Evolutionary conservation across 129 eudicot species (phyloP).

Genomic region (Tagetes erecta): DNA sequence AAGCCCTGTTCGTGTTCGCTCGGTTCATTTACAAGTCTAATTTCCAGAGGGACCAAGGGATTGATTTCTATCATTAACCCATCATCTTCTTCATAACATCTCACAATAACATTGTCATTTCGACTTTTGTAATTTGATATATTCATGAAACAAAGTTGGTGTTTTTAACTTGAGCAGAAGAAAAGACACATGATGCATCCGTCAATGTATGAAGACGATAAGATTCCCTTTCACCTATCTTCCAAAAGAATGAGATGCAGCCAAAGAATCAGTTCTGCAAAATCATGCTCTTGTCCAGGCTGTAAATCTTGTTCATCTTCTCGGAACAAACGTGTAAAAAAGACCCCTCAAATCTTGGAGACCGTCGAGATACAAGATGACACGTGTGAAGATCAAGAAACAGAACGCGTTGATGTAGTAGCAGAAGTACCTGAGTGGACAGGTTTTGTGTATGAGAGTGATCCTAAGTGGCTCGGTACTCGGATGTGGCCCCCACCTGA

Average conservation of each 20-base stretch:
- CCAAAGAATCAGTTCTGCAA: slow-evolving; percentile 43
- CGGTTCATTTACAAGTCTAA: background rate
- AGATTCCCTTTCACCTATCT: slow-evolving; percentile 36
- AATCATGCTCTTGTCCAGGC: slow-evolving; percentile 45
- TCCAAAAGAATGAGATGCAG: slow-evolving; percentile 56
- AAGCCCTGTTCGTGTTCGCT: no score
- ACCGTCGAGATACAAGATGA: slow-evolving; percentile 19
- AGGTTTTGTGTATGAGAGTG: slow-evolving; percentile 46
- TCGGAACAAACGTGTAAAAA: slow-evolving; percentile 35
- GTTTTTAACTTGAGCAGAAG: slow-evolving; percentile 46
- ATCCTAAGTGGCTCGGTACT: slow-evolving; percentile 78
- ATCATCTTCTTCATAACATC: background rate
- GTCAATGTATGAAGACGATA: slow-evolving; percentile 64
- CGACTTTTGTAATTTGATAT: background rate
- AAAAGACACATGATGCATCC: slow-evolving; percentile 72
- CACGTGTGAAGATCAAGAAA: slow-evolving; percentile 32
- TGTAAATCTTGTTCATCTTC: slow-evolving; percentile 47
- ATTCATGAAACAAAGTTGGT: background rate
- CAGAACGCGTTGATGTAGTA: slow-evolving; percentile 44
- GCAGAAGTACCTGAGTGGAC: slow-evolving; percentile 78
- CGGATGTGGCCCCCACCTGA: slow-evolving; percentile 60
- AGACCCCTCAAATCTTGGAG: slow-evolving; percentile 20
- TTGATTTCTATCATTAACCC: background rate
- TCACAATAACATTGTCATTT: background rate
- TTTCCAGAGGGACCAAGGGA: background rate